Conservation (phyloP, 1,284 basidiomycete species). For the Sutorius eximius region DNA sequence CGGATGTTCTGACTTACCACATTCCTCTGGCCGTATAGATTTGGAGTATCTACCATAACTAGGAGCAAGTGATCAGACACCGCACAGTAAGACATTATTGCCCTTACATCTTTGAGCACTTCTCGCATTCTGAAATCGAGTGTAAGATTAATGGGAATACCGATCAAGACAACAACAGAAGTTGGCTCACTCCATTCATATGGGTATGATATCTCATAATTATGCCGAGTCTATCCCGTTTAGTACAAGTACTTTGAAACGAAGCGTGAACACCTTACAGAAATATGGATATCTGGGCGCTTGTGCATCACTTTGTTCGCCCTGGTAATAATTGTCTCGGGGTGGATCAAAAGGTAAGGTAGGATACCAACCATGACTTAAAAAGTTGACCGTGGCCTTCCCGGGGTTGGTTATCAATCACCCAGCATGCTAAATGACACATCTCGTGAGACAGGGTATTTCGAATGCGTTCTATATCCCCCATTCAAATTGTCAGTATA, state of each 20-base stretch:
- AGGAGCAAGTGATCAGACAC: constrained; percentile 6
- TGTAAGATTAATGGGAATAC: background rate
- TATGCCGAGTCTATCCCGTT: constrained; percentile 59
- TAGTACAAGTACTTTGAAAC: background rate
- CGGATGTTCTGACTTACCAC: constrained; percentile 44
- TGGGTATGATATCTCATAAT: constrained; percentile 76
- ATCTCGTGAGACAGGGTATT: constrained; percentile 85
- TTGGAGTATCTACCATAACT: constrained; percentile 80
- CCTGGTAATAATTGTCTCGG: constrained; percentile 41
- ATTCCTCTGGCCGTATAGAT: constrained; percentile 69
- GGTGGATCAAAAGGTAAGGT: background rate
- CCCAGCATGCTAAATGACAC: constrained; percentile 85
- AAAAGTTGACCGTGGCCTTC: constrained; percentile 71
- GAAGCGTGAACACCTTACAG: constrained; percentile 45
- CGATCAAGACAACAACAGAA: background rate
- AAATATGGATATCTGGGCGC: constrained; percentile 66
- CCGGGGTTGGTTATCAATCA: constrained; percentile 63
- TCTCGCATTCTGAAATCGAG: constrained; percentile 52
- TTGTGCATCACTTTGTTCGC: constrained; percentile 59
- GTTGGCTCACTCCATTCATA: constrained; percentile 69
- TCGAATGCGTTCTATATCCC: constrained; percentile 60
- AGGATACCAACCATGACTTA: constrained; percentile 59
- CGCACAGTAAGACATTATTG: background rate
- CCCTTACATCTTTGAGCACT: constrained; percentile 64
- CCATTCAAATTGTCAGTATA: background rate